Conservation (phyloP, 495 filamentous ascomycete species). For the Daldinia caldariorum region DNA sequence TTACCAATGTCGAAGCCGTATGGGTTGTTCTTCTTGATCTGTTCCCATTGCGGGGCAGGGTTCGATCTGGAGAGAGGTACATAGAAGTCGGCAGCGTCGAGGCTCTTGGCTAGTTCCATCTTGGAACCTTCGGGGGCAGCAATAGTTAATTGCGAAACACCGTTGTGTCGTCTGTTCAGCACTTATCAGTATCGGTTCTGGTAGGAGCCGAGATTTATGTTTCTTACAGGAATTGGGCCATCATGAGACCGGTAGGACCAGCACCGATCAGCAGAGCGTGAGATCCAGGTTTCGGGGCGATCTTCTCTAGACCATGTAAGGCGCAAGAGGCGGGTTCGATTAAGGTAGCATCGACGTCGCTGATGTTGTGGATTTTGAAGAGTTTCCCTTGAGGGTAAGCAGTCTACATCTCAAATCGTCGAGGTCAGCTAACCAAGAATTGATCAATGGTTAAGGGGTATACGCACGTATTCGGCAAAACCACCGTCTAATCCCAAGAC, state of each 20-base stretch:
- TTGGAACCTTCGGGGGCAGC: constrained; percentile 73
- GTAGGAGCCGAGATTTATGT: not conserved
- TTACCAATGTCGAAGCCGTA: constrained; percentile 76
- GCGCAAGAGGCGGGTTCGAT: constrained; percentile 78
- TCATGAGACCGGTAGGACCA: constrained; percentile 71
- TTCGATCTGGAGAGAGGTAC: constrained; percentile 67
- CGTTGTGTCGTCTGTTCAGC: constrained; percentile 57
- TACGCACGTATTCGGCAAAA: constrained; percentile 72
- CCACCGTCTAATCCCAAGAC: constrained; percentile 70
- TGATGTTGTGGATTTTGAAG: constrained; percentile 75
- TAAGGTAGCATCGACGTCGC: constrained; percentile 75
- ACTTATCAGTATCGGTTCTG: constrained; percentile 9
- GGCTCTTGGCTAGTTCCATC: constrained; percentile 73
- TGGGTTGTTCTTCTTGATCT: constrained; percentile 71
- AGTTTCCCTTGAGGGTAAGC: constrained; percentile 67
- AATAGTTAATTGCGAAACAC: constrained; percentile 72
- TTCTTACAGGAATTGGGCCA: constrained; percentile 47
- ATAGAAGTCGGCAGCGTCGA: constrained; percentile 73
- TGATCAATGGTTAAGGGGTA: constrained; percentile 45
- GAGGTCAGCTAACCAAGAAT: constrained; percentile 14
- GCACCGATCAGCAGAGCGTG: constrained; percentile 74
- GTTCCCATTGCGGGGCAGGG: constrained; percentile 64
- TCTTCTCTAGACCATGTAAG: constrained; percentile 76
- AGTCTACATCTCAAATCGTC: constrained; percentile 35
- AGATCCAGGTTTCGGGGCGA: constrained; percentile 73